Evolutionary conservation across 2,329 filamentous ascomycete genomes (phyloP), one percentile per base, ranked within the genome.

Genomic region (Lasiodiplodia gonubiensis): DNA sequence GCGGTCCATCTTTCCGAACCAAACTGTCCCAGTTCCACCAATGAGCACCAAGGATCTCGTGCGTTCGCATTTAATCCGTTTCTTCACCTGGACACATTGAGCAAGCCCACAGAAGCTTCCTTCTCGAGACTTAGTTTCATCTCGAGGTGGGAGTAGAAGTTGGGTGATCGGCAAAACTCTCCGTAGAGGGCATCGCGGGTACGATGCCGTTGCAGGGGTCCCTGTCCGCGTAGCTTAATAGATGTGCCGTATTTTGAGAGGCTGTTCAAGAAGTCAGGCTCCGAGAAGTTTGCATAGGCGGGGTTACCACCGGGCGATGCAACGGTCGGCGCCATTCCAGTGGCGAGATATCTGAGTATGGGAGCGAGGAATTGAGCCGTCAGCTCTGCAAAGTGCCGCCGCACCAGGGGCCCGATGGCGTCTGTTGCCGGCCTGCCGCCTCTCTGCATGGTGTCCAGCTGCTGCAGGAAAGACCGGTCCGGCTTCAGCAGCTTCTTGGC

Each of bases 61-160:
- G 11, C n/a, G 23, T 18, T 51, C 42, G 46, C 37, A 23, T 33
- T 35, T 35, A 49, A n/a, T 33, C n/a, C 49, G 2, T n/a, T 3
- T 4, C 30, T 21, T 63, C 49, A 63, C 30, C 35, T 63, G 11
- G 64, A 39, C 25, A 25, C 7, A 35, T 59, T 72, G 21, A 81
- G 54, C 61, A 80, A 60, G 0, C 79, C 79, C 8, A 75, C 77
- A 33, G 73, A 76, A 4, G 79, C 79, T 71, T 80, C 78, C 49
- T 76, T 78, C 69, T 81, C 79, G 46, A 81, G 67, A 18, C 71
- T 73, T 18, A 80, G 72, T 70, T 80, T 81, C 78, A 80, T 80
- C 37, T 81, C 78, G 23, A 81, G 68, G 77, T 79, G 80, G 16
- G 75, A 77, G 65, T 80, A 80, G 63, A 81, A 81, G 52, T 79